Evolutionary conservation across 1,284 basidiomycete species (phyloP).

Genomic region (Meripilus lineatus): DNA sequence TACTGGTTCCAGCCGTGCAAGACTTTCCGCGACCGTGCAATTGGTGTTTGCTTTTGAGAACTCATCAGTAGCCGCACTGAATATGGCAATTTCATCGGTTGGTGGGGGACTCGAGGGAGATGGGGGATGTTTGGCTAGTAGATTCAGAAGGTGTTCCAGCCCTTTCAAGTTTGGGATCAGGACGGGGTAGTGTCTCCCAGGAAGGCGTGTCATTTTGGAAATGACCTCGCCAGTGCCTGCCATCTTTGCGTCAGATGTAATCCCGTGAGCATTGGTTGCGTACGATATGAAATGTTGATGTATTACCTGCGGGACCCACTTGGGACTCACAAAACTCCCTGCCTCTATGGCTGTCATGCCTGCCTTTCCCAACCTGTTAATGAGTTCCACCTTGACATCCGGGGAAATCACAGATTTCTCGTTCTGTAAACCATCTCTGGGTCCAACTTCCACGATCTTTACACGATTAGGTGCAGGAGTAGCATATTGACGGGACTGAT

Average conservation of each 20-base stretch:
- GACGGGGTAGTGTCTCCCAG: slow-evolving; percentile 71
- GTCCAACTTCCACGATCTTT: slow-evolving; percentile 88
- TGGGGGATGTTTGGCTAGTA: slow-evolving; percentile 37
- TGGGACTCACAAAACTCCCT: slow-evolving; percentile 90
- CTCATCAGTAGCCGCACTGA: slow-evolving; percentile 85
- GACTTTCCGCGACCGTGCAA: slow-evolving; percentile 67
- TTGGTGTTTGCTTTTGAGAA: slow-evolving; percentile 89
- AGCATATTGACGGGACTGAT: no score
- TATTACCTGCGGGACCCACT: slow-evolving; percentile 86
- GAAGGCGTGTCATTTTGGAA: slow-evolving; percentile 45
- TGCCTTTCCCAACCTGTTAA: slow-evolving; percentile 68
- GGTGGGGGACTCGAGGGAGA: slow-evolving; percentile 33
- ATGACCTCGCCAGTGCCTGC: slow-evolving; percentile 78
- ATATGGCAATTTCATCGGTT: slow-evolving; percentile 86
- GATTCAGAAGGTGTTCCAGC: slow-evolving; percentile 58
- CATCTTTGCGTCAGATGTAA: no score
- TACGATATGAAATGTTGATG: not conserved
- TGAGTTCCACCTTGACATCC: slow-evolving; percentile 76
- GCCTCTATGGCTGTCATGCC: slow-evolving; percentile 80
- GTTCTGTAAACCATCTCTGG: slow-evolving; percentile 93
- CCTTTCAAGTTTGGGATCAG: slow-evolving; percentile 85
- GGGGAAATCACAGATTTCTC: slow-evolving; percentile 75
- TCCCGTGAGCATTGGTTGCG: no score
- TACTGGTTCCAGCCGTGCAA: slow-evolving; percentile 63
- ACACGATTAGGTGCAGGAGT: slow-evolving; percentile 34